Conservation (phyloP, 768 basidiomycete genomes). For the Cantharellus anzutake region DNA sequence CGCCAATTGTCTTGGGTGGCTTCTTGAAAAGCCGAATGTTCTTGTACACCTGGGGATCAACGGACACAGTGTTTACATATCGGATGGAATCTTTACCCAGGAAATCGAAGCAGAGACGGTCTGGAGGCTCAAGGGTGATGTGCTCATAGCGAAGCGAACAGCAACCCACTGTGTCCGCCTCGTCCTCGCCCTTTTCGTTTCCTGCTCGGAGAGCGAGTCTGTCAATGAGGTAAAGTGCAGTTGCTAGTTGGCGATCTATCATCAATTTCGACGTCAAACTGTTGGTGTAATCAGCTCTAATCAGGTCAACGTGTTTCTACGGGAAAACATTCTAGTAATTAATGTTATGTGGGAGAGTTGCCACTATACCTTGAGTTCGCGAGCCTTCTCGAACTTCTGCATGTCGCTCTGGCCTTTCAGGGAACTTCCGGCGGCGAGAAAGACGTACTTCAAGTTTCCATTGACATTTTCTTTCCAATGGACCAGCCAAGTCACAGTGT, state of each 20-base stretch:
- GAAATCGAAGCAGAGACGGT: conserved; percentile 88
- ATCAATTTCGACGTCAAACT: conserved; percentile 84
- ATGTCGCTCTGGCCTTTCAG: conserved; percentile 97
- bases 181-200: conserved; percentile 98
- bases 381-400: conserved; percentile 94
- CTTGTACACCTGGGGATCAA: conserved; percentile 90
- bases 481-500: conserved; percentile 96
- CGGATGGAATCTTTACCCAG: conserved; percentile 98
- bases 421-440: conserved; percentile 91
- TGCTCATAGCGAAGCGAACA: conserved; percentile 96
- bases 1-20: conserved; percentile 69
- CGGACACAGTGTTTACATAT: conserved; percentile 80
- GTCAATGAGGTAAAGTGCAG: conserved; percentile 98
- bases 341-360: neutral
- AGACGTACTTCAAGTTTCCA: conserved; percentile 89
- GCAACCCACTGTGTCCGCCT: conserved; percentile 97
- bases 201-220: conserved; percentile 92
- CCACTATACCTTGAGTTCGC: conserved; percentile 65
- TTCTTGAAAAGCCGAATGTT: conserved; percentile 91
- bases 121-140: conserved; percentile 75
- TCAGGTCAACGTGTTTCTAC: conserved; percentile 77
- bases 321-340: neutral
- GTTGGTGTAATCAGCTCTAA: conserved; percentile 69
- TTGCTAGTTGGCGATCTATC: conserved; percentile 92
- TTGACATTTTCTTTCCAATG: conserved; percentile 99